Evolutionary conservation across 1,284 basidiomycete genomes (phyloP), one percentile per base, ranked within the genome.

Genomic region (Singerocomus inundabilis): DNA sequence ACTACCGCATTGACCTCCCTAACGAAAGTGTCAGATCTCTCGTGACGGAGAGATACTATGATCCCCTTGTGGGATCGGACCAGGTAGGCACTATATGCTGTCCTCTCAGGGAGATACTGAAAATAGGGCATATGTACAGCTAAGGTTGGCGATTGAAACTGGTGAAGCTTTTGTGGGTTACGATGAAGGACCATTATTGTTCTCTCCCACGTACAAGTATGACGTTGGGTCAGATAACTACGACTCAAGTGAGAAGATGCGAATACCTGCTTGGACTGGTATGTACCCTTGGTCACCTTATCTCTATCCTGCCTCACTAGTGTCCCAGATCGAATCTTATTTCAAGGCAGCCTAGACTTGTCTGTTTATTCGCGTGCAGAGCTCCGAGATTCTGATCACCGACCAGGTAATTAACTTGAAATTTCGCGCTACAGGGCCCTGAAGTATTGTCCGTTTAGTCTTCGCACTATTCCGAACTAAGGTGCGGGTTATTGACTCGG

Each of bases 211-310:
- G 4, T 95, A 95, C 71, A 84, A 87, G 56, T 94, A 93, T 65
- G 90, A 95, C 66, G 62, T 88, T 3, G 83, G 85, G 12, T 88
- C 92, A 8, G 87, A 96, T 57, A 76, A 76, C 41, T 99, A 98
- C 68, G 97, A 99, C 67, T 89, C 93, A 4, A 92, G 92, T 56
- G 97, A 99, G 69, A 99, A 99, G 73, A 83, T 88, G 77, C 82
- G 97, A 7, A 89, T 98, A 64, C 97, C 97, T 1, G 93, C 96
- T 8, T 99, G 96, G 95, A 99, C 94, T 61, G 92, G 91, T 92
- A 52, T 49, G 77, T 35, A 30, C n/a, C 24, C 29, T 34, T 25
- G 11, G 26, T 13, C 25, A 33, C 13, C 32, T 31, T 33, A 43
- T 26, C 28, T 28, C 34, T 18, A 29, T 28, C 24, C 25, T 4